Conservation (phyloP, 441 rosid species). For the Oxalis stricta region DNA sequence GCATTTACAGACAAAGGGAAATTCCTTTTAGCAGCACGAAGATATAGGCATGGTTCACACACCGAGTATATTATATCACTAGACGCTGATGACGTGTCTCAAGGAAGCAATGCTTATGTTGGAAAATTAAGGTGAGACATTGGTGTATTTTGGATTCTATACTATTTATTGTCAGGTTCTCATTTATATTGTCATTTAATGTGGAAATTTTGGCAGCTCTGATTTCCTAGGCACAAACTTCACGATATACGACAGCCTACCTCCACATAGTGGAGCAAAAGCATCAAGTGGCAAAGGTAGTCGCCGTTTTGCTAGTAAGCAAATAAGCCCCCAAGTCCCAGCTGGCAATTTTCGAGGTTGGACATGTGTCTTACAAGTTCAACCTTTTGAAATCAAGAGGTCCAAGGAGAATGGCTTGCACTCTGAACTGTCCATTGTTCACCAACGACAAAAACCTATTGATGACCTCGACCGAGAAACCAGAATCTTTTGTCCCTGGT, state of each 20-base stretch:
- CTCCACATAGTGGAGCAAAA: slow-evolving; percentile 70
- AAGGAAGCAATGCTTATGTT: slow-evolving; percentile 83
- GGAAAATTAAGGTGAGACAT: slow-evolving; percentile 65
- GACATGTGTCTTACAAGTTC: slow-evolving; percentile 78
- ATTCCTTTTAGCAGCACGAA: slow-evolving; percentile 86
- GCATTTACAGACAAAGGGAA: slow-evolving; percentile 72
- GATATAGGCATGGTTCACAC: slow-evolving; percentile 67
- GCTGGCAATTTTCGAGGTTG: slow-evolving; percentile 82
- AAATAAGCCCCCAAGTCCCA: slow-evolving; percentile 82
- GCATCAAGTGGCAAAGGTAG: slow-evolving; percentile 61
- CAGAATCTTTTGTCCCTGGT: slow-evolving; percentile 18
- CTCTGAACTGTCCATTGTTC: slow-evolving; percentile 34
- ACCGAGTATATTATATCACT: slow-evolving; percentile 78
- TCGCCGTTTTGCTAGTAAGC: slow-evolving; percentile 81
- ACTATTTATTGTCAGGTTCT: not conserved
- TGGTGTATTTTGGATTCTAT: not conserved
- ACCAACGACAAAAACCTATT: slow-evolving; percentile 3
- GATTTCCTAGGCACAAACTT: slow-evolving; percentile 94
- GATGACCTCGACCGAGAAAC: slow-evolving; percentile 23
- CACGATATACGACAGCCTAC: slow-evolving; percentile 74
- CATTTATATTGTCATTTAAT: not conserved
- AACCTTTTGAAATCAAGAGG: slow-evolving; percentile 89
- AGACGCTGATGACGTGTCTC: slow-evolving; percentile 68
- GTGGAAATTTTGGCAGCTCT: slow-evolving; percentile 36
- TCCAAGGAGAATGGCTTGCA: slow-evolving; percentile 86